Evolutionary conservation across 352 stramenopile genomes (phyloP).

Genomic region (Phytopythium helicoides): DNA sequence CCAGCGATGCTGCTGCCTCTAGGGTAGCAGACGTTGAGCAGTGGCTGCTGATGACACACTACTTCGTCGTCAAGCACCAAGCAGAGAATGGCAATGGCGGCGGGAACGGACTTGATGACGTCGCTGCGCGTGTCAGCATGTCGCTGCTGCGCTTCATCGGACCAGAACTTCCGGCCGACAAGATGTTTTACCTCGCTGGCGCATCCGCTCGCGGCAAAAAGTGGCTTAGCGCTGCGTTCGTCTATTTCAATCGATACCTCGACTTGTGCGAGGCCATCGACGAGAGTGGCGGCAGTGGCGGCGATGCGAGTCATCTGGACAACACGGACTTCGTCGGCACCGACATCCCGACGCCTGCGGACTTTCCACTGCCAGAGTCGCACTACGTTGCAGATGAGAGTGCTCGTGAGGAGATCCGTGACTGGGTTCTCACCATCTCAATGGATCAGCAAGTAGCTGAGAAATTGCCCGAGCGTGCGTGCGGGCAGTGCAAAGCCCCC

Average conservation of each 20-base stretch:
- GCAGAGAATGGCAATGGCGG: slow-evolving; percentile 25
- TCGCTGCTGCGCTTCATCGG: slow-evolving; percentile 88
- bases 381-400: slow-evolving; percentile 84
- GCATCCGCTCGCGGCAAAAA: slow-evolving; percentile 78
- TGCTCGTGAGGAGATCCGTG: slow-evolving; percentile 90
- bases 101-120: slow-evolving; percentile 44
- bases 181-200: slow-evolving; percentile 93
- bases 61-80: slow-evolving; percentile 73
- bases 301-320: slow-evolving; percentile 80
- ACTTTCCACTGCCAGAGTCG: slow-evolving; percentile 69
- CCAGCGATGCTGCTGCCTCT: slow-evolving; percentile 47
- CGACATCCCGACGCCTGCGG: slow-evolving; percentile 84
- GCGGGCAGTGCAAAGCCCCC: slow-evolving; percentile 67
- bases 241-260: slow-evolving; percentile 95
- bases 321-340: slow-evolving; percentile 94
- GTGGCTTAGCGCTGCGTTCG: slow-evolving; percentile 91
- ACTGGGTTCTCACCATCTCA: slow-evolving; percentile 95
- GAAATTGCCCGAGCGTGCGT: slow-evolving; percentile 79
- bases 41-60: slow-evolving; percentile 75
- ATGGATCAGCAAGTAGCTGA: slow-evolving; percentile 95
- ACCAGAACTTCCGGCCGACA: slow-evolving; percentile 88
- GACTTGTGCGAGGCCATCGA: slow-evolving; percentile 95
- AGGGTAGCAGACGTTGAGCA: slow-evolving; percentile 74
- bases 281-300: slow-evolving; percentile 34
- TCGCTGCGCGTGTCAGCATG: slow-evolving; percentile 82